These are phyloP conservation scores for Centaurea solstitialis DNA, from an alignment of 129 eudicot species.

Conservation along the genomic window DNA sequence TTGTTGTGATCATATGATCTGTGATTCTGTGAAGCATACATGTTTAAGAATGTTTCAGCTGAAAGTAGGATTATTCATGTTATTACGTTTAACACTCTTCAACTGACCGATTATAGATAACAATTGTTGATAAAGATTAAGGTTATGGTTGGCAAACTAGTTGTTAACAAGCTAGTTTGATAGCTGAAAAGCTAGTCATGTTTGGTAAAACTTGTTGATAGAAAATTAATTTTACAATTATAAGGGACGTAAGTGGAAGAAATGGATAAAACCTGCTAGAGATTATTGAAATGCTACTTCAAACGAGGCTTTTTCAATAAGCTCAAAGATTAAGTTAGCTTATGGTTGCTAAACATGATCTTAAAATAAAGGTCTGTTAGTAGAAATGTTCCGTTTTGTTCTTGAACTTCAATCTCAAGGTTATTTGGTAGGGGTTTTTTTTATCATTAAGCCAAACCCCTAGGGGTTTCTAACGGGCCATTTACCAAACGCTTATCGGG, in stretches of 20 bases:
- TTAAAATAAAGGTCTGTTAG: background rate
- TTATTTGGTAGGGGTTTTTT: too few species aligned
- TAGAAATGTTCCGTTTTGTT: background rate
- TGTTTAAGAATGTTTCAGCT: background rate
- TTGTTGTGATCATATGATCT: background rate
- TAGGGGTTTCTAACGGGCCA: too few species aligned
- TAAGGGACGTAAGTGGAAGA: too few species aligned
- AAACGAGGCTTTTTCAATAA: background rate
- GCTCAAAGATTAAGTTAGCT: background rate
- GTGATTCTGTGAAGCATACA: background rate
- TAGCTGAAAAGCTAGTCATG: too few species aligned
- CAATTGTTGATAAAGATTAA: background rate
- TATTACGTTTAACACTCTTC: background rate
- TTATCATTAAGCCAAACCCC: too few species aligned
- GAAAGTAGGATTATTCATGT: background rate
- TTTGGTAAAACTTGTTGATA: too few species aligned
- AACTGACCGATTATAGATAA: background rate
- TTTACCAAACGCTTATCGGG: too few species aligned
- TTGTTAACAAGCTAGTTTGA: too few species aligned
- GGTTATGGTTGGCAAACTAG: too few species aligned
- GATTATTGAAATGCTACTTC: background rate
- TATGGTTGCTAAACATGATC: background rate
- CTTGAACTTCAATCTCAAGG: background rate
- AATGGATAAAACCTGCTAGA: background rate
- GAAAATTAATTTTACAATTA: too few species aligned